Evolutionary conservation across 2,329 filamentous ascomycete genomes (phyloP), one percentile per base, ranked within the genome.

Genomic region (Venturia aucupariae): DNA sequence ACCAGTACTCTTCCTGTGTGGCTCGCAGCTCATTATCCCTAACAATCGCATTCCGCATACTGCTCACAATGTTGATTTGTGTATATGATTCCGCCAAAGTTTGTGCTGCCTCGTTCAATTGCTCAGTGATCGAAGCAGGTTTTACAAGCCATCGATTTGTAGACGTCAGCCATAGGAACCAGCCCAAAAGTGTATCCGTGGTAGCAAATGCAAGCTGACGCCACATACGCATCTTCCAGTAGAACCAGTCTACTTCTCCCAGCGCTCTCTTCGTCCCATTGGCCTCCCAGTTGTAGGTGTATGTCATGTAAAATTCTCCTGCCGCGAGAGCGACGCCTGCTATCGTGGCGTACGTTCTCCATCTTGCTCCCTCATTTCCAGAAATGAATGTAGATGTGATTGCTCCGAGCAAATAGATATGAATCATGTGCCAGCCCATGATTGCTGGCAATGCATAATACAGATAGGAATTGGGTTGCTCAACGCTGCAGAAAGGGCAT

Each of bases 401-500:
- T 55, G 90, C 70, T 4, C 90, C 90, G 22, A 96, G 76, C 59
- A 87, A 75, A 64, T 84, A 76, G 61, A 96, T 81, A 76, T 97
- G 94, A 60, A 86, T 72, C 10, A 97, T 78, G 75, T 99, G 93
- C n/a, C 90, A 88, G 17, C 85, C 79, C 1, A 92, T 71, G 8
- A 96, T 78, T 32, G 84, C 80, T 0, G 93, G 90, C 0, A 95
- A 76, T 17, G 89, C 87, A 76, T 96, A 97, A 73, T 90, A 83
- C 60, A 96, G 82, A 78, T 92, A 97, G 51, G 83, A 85, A 44
- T 78, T 79, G 5, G 85, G 82, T 60, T 89, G 85, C 65, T 90
- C 86, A n/a, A 84, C 77, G 61, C 78, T 81, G 82, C 92, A 97
- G 78, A 96, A 96, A n/a, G 85, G 82, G 74, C 92, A 97, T 65